Base-by-base conservation (phyloP, 495 filamentous ascomycete genomes). In the Aspergillus baeticus region DNA sequence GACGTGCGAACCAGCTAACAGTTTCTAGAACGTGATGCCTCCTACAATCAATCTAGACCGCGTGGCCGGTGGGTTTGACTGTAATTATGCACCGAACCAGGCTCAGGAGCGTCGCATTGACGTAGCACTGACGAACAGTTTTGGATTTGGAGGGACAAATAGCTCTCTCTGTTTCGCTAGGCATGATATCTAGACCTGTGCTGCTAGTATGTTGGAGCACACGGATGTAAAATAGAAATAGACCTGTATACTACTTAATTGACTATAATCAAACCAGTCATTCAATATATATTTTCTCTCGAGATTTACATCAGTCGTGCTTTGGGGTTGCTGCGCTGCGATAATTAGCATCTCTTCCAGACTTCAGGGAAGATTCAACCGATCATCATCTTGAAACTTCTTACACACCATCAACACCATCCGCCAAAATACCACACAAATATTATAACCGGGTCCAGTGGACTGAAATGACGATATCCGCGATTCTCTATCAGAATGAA, bases 101-200 rank as follows among this genome's bases (percentile, higher is more conserved):
- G 78, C 89, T 2, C 92, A 97, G 65, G 67, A 86, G 23, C 84
- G 84, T 10, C 64, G 63, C 38, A 84, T 97, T 20, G 78, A 87
- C 54, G 88, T 92, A 22, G 87, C 87, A 31, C 58, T 98, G 62
- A 91, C 90, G 17, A 98, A 98, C 64, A 98, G 93, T 65, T 98
- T 98, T 78, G 94, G 94, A 1, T 98, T 98, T 76, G 94, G 94
- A 10, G 94, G 94, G 26, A 98, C 94, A 8, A 98, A 98, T 75
- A 92, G 92, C 41, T 90, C 83, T 58, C 74, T 98, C 39, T 93
- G 91, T 57, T 96, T 98, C 69, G 81, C 70, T 14, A 33, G 60
- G 62, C 41, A 51, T 43, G 53, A 11, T n/a, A 11, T 39, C 3
- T 51, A 57, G 54, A 23, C 35, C 17, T 43, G 22, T 43, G 22